phyloP scores from a whole-genome alignment of 2,329 filamentous ascomycete genomes.

The Sarocladiaceae sp. region DNA sequence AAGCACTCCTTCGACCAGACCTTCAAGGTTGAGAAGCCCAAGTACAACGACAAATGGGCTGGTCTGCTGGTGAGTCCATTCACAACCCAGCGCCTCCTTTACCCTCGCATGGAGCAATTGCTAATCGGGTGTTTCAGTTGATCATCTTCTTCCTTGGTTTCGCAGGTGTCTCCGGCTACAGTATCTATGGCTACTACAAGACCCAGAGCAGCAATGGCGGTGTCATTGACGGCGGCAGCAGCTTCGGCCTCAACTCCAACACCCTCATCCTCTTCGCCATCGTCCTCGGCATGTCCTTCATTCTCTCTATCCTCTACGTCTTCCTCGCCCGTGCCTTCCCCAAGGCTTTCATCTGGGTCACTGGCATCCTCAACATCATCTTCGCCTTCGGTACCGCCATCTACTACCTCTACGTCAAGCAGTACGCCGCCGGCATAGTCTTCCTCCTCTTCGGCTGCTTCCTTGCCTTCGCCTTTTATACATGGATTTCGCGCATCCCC shows the following conservation, averaged over 20 bases:
- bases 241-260: constrained; percentile 68
- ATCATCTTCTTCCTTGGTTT: constrained; percentile 67
- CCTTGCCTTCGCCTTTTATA: constrained; percentile 74
- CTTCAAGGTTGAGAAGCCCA: constrained; percentile 78
- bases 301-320: constrained; percentile 73
- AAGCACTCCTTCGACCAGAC: constrained; percentile 66
- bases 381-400: constrained; percentile 80
- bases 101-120: too few relatives aligned
- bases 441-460: constrained; percentile 74
- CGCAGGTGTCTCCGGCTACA: constrained; percentile 66
- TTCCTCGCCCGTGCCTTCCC: constrained; percentile 69
- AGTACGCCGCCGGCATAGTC: constrained; percentile 80
- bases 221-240: constrained; percentile 69
- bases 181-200: constrained; percentile 66
- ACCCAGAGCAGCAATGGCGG: constrained; percentile 58
- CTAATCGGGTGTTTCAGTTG: too few relatives aligned
- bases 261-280: constrained; percentile 82
- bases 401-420: constrained; percentile 71
- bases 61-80: constrained; percentile 57
- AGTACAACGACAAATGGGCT: constrained; percentile 88
- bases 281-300: constrained; percentile 64
- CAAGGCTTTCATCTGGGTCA: constrained; percentile 89
- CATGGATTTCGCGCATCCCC: constrained; percentile 84
- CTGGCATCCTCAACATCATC: constrained; percentile 79
- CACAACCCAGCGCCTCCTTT: too few relatives aligned